Evolutionary conservation across 163 green algal genomes (phyloP), one percentile per base, ranked within the genome.

Genomic region (Coccomyxa subellipsoidea): DNA sequence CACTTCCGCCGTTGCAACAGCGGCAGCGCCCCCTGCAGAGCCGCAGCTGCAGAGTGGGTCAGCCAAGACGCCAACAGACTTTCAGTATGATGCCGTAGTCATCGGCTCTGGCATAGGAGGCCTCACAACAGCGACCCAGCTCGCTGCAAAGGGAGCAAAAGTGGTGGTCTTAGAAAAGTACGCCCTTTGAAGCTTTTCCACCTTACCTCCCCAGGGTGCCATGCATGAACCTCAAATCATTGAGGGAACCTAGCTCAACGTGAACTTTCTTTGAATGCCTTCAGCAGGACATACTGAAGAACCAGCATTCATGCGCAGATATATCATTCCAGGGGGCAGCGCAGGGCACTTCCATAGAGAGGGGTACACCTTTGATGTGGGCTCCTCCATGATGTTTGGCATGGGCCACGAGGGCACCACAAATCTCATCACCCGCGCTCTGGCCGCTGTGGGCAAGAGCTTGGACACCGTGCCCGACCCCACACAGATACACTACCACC

Each of bases 351-450:
- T 92, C 86, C 90, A 96, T 77, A 87, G 94, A 6, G 86, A 97
- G 66, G 96, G 95, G 70, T 99, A 95, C 90, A 96, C 87, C n/a
- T 98, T 99, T 89, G 96, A 99, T 84, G 96, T 98, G 21, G 95
- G 96, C 31, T 94, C 88, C 15, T 96, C 90, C 82, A 98, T 99
- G 95, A 99, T 99, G 96, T 99, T 99, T 89, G 96, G 96, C 38
- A 91, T 91, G 36, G 90, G 89, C 54, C 79, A 93, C 2, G 59
- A 94, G 79, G 95, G 95, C 80, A 97, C 90, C 79, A 98, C 96
- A 81, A 99, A 99, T 90, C 90, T 99, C 15, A 95, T 99, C 76
- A 99, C 96, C 32, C 89, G 91, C 23, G 94, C 93, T 8, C 89
- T 99, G 37, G 91, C 89, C 35, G 83, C 89, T 0, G 95, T 98